A percentile compares a stretch with the other conserved stretches of the same genome.
Evolutionary conservation across 352 stramenopile genomes (phyloP).

Genomic region (Pythium coloratum): DNA sequence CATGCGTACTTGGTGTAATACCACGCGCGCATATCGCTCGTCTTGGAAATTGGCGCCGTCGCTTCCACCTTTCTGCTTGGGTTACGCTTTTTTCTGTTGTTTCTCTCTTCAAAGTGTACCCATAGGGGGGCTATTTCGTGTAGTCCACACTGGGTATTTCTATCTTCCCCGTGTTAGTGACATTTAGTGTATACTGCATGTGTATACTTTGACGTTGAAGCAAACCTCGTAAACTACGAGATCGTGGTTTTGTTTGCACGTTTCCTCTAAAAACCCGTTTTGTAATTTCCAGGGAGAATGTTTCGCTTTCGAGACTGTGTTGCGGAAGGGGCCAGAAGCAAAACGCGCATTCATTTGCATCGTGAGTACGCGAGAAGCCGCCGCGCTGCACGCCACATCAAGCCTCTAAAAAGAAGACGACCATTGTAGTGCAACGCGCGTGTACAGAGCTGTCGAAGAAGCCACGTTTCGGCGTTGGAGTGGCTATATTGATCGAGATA

Average conservation of each 20-base stretch:
- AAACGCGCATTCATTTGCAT: not conserved
- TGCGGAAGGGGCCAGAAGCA: slow-evolving; percentile 2
- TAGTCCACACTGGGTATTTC: not conserved
- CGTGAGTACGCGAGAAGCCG: not conserved
- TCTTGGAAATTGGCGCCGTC: not conserved
- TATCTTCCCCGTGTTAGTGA: slow-evolving; percentile 4
- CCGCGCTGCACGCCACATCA: not conserved
- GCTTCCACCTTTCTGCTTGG: slow-evolving; percentile 6
- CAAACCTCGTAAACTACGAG: slow-evolving; percentile 6
- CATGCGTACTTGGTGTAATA: slow-evolving; percentile 63
- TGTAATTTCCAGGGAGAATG: slow-evolving; percentile 9
- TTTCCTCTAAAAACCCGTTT: slow-evolving; percentile 18
- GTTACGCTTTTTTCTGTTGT: not conserved
- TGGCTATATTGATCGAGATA: not conserved
- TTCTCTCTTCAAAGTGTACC: slow-evolving; percentile 11
- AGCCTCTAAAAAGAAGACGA: not conserved
- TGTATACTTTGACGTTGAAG: slow-evolving; percentile 4
- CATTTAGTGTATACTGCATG: not conserved
- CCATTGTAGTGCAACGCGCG: not conserved
- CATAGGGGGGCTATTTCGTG: not conserved
- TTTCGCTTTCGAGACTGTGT: slow-evolving; percentile 8
- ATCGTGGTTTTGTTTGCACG: slow-evolving; percentile 11
- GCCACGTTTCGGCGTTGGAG: not conserved
- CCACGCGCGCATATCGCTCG: slow-evolving; percentile 61
- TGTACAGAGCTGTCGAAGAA: slow-evolving; percentile 1